Evolutionary conservation across 352 stramenopile species (phyloP).

Genomic region (Plasmopara muralis): DNA sequence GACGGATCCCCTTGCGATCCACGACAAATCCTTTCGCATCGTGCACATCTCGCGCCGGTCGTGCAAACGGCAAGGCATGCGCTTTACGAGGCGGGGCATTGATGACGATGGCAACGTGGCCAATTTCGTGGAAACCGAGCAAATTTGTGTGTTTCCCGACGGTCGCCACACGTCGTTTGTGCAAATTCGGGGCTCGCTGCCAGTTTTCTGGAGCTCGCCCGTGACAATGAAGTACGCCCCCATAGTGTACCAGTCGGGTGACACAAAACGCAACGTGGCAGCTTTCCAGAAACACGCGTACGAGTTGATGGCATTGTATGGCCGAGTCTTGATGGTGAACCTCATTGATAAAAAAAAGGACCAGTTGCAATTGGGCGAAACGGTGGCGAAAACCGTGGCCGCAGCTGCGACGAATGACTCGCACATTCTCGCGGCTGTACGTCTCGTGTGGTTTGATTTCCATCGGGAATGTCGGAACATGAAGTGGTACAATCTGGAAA

Average conservation of each 20-base stretch:
- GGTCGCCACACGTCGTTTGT: slow-evolving; percentile 54
- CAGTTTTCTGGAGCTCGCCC: slow-evolving; percentile 88
- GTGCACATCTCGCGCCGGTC: slow-evolving; percentile 71
- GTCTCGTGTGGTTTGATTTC: slow-evolving; percentile 96
- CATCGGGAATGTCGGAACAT: slow-evolving; percentile 94
- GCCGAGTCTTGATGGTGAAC: slow-evolving; percentile 88
- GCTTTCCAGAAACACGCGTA: slow-evolving; percentile 58
- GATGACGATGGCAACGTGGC: slow-evolving; percentile 87
- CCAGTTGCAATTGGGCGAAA: slow-evolving; percentile 87
- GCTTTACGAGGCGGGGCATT: slow-evolving; percentile 91
- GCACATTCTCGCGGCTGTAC: slow-evolving; percentile 54
- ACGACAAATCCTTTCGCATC: slow-evolving; percentile 51
- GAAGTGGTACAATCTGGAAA: slow-evolving; percentile 88
- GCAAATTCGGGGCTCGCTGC: slow-evolving; percentile 93
- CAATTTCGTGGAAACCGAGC: slow-evolving; percentile 95
- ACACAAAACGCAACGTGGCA: slow-evolving; percentile 37
- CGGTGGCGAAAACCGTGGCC: slow-evolving; percentile 77
- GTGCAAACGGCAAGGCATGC: slow-evolving; percentile 77
- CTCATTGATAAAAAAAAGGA: slow-evolving; percentile 94
- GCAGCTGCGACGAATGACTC: slow-evolving; percentile 45
- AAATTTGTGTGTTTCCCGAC: slow-evolving; percentile 80
- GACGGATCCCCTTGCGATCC: slow-evolving; percentile 38
- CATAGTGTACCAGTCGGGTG: slow-evolving; percentile 58
- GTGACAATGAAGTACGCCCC: slow-evolving; percentile 92
- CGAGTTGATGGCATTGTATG: slow-evolving; percentile 58